Conservation (phyloP, 2,329 filamentous ascomycete genomes). For the Annulohypoxylon truncatum region DNA sequence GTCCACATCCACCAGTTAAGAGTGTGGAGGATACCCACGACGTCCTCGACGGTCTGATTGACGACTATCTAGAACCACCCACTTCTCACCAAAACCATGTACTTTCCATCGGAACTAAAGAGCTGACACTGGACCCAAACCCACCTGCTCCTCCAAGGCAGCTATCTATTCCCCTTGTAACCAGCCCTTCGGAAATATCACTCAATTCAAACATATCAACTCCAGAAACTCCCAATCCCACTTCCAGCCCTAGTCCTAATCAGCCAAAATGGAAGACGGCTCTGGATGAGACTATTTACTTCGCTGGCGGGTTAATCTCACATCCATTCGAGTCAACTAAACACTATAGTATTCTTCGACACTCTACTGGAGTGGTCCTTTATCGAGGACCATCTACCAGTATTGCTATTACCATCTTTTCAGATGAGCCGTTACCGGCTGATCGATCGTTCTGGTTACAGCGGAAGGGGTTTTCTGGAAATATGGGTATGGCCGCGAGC, state of each 20-base stretch:
- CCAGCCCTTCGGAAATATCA: slow-evolving; percentile 39
- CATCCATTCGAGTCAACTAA: slow-evolving; percentile 73
- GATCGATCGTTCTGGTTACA: slow-evolving; percentile 75
- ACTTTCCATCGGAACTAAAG: slow-evolving; percentile 3
- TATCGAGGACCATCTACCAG: slow-evolving; percentile 74
- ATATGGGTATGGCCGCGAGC: slow-evolving; percentile 74
- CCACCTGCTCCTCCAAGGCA: slow-evolving; percentile 25
- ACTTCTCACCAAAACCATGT: slow-evolving; percentile 3
- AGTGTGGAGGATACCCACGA: slow-evolving; percentile 10
- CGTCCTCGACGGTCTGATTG: slow-evolving; percentile 37
- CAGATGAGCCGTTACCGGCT: slow-evolving; percentile 65
- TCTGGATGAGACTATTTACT: slow-evolving; percentile 70
- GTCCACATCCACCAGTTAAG: slow-evolving; percentile 1
- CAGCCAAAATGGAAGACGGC: slow-evolving; percentile 60
- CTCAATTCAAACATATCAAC: slow-evolving; percentile 19
- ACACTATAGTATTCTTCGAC: slow-evolving; percentile 74
- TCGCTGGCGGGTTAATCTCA: slow-evolving; percentile 72
- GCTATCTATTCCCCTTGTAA: slow-evolving; percentile 37
- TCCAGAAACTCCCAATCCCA: slow-evolving; percentile 13
- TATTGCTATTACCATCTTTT: slow-evolving; percentile 73
- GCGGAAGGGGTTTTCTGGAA: slow-evolving; percentile 74
- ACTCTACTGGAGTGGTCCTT: slow-evolving; percentile 72
- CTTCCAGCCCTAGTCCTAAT: slow-evolving; percentile 4
- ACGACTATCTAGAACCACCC: slow-evolving; percentile 44
- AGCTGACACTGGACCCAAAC: slow-evolving; percentile 21